These are phyloP conservation scores for Xylaria palmicola DNA, from an alignment of 495 filamentous ascomycete species.

Conservation along the genomic window DNA sequence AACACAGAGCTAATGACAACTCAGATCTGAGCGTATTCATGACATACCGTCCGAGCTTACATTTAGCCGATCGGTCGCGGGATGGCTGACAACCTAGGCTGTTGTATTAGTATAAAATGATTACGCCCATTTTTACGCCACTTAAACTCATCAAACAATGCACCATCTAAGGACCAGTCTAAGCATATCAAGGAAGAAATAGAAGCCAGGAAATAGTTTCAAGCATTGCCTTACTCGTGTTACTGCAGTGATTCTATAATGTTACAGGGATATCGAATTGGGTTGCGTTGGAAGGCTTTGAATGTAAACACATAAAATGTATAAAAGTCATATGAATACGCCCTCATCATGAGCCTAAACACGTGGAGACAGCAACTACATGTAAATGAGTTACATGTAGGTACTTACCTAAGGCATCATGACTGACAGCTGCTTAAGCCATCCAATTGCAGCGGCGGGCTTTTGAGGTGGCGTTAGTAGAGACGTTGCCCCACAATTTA, in stretches of 20 bases:
- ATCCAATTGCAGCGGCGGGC: too few species aligned
- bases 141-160: background rate
- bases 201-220: background rate
- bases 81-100: too few species aligned
- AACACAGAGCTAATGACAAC: background rate
- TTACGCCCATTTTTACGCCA: background rate
- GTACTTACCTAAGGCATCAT: too few species aligned
- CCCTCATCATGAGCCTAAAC: too few species aligned
- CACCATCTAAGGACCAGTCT: background rate
- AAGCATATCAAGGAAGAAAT: background rate
- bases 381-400: too few species aligned
- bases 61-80: background rate
- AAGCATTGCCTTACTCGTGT: background rate
- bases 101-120: background rate
- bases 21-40: background rate
- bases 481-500: constrained; percentile 8
- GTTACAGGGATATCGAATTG: background rate
- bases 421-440: too few species aligned
- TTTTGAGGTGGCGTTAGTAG: too few species aligned
- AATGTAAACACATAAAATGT: too few species aligned
- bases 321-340: too few species aligned
- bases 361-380: too few species aligned
- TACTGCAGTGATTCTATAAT: background rate
- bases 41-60: background rate
- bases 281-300: too few species aligned